Percentiles rank a stretch among this genome's conserved stretches.
phyloP scores from a whole-genome alignment of 768 basidiomycete species.

The Lactarius quietus region DNA sequence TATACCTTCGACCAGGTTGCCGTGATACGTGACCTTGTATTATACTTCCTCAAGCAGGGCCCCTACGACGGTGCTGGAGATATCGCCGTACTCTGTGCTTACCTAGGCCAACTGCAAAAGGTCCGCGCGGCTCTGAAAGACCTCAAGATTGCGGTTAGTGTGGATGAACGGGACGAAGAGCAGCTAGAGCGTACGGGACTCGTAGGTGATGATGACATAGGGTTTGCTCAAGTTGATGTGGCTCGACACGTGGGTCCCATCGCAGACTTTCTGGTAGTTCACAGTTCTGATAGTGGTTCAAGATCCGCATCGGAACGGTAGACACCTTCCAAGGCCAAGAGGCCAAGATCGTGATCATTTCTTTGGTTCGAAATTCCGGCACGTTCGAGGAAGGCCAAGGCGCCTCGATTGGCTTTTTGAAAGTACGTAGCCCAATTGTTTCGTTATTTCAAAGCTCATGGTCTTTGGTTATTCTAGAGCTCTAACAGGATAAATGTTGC shows the following conservation, averaged over 20 bases:
- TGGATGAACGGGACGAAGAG: conserved; percentile 66
- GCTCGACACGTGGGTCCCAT: conserved; percentile 44
- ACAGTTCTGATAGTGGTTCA: neutral
- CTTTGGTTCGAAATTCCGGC: conserved; percentile 69
- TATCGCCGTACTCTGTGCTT: conserved; percentile 53
- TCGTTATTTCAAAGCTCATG: conserved; percentile 32
- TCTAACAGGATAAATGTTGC: conserved; percentile 48
- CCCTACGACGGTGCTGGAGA: conserved; percentile 45
- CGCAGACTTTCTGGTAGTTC: neutral
- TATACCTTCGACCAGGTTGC: conserved; percentile 28
- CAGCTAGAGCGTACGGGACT: conserved; percentile 53
- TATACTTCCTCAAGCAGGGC: conserved; percentile 53
- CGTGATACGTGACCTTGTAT: conserved; percentile 52
- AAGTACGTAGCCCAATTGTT: conserved; percentile 38
- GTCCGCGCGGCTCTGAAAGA: conserved; percentile 41
- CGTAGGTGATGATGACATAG: conserved; percentile 36
- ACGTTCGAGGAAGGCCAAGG: conserved; percentile 35
- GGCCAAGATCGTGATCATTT: conserved; percentile 68
- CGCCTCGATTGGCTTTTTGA: conserved; percentile 64
- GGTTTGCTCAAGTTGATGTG: conserved; percentile 49
- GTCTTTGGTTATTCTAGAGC: conserved; percentile 30
- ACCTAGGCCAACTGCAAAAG: conserved; percentile 48
- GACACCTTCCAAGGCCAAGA: conserved; percentile 81
- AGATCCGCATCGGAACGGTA: conserved; percentile 70
- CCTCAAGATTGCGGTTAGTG: conserved; percentile 53